Conservation (phyloP, 371 early-diverging fungal species). For the Blastocladiella emersonii region DNA sequence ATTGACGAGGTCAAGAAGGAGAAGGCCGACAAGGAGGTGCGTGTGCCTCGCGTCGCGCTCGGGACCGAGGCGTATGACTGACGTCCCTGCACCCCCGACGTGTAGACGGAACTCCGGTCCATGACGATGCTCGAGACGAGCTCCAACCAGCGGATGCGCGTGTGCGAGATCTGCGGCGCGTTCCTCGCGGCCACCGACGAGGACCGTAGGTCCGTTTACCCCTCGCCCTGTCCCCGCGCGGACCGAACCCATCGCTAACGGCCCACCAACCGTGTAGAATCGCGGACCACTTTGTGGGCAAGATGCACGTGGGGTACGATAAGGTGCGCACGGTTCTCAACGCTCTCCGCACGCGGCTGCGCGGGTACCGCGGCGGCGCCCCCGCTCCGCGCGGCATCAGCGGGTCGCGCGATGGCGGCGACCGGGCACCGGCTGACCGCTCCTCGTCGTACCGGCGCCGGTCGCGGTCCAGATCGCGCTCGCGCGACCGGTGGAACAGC, state of each 20-base stretch:
- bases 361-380: neutral
- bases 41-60: neutral
- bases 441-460: too few relatives aligned
- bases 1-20: conserved; percentile 4
- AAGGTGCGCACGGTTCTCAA: neutral
- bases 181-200: neutral
- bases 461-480: too few relatives aligned
- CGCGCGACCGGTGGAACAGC: too few relatives aligned
- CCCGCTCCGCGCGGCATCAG: neutral
- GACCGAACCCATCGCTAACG: neutral
- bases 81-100: neutral
- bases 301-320: conserved; percentile 2
- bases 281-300: conserved; percentile 2
- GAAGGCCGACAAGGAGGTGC: conserved; percentile 1
- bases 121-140: neutral
- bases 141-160: neutral
- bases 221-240: too few relatives aligned
- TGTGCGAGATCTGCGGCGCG: conserved; percentile 3
- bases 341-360: neutral
- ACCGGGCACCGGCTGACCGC: neutral
- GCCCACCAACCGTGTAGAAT: neutral
- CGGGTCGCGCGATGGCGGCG: neutral
- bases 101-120: neutral
- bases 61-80: too few relatives aligned
- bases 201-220: neutral